Conservation (phyloP, 257 asterid genomes). For the Ilex asprella region DNA sequence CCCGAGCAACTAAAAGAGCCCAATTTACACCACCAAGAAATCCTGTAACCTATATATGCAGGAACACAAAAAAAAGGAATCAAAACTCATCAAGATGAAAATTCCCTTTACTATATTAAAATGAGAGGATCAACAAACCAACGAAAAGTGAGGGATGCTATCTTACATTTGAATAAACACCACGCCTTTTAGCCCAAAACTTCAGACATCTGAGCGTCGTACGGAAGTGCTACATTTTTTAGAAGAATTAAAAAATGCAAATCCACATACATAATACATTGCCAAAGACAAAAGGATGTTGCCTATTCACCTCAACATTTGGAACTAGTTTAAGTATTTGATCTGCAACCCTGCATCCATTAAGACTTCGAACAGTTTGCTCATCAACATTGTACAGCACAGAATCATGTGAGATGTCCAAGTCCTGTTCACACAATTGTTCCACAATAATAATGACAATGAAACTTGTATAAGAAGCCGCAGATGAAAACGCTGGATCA, state of each 20-base stretch:
- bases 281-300: background rate
- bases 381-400: slow-evolving; percentile 53
- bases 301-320: background rate
- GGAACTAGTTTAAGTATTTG: slow-evolving; percentile 42
- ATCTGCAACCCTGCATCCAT: slow-evolving; percentile 96
- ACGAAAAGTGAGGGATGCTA: background rate
- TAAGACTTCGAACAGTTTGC: slow-evolving; percentile 85
- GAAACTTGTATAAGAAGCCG: no score
- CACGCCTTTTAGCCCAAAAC: slow-evolving; percentile 39
- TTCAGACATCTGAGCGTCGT: slow-evolving; percentile 35
- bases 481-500: no score
- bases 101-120: background rate
- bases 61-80: slow-evolving; percentile 1
- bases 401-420: slow-evolving; percentile 2
- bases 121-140: background rate
- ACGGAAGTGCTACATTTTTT: slow-evolving; percentile 27
- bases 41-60: slow-evolving; percentile 28
- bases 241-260: background rate
- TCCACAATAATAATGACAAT: no score
- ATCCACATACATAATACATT: no score
- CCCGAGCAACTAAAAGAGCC: slow-evolving; percentile 36
- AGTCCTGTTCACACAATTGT: slow-evolving; percentile 4
- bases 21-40: slow-evolving; percentile 39
- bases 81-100: background rate
- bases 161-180: slow-evolving; percentile 38